phyloP scores from a whole-genome alignment of 164 flowering plant species.

The Saururus chinensis region DNA sequence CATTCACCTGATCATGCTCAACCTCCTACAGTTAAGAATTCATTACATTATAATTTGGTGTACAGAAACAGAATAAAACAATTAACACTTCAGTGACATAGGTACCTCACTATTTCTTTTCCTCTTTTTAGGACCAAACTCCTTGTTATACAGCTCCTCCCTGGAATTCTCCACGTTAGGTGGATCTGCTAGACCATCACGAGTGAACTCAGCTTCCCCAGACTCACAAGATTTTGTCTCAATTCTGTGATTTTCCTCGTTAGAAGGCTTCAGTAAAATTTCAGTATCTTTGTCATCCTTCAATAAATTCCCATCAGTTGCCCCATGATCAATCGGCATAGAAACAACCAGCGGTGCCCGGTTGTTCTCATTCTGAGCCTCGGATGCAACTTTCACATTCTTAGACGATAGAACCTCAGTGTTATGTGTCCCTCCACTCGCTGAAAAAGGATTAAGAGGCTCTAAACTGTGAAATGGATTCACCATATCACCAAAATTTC shows the following conservation, averaged over 20 bases:
- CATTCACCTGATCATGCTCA: conserved; percentile 34
- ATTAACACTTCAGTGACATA: not conserved
- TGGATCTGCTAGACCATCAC: conserved; percentile 41
- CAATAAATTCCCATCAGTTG: conserved; percentile 29
- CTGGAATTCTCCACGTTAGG: conserved; percentile 25
- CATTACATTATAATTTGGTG: not conserved
- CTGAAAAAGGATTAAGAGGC: conserved; percentile 30
- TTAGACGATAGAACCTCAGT: conserved; percentile 22
- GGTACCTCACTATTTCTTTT: conserved; percentile 60
- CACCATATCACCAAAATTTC: conserved; percentile 50
- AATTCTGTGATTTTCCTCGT: conserved; percentile 39
- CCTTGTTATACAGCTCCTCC: conserved; percentile 33
- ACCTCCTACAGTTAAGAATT: conserved; percentile 24
- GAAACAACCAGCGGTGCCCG: conserved; percentile 33
- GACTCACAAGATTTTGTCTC: conserved; percentile 44
- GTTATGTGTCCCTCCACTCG: conserved; percentile 27
- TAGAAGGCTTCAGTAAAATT: conserved; percentile 23
- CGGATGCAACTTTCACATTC: conserved; percentile 18
- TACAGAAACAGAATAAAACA: not conserved
- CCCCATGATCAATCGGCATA: conserved; percentile 23
- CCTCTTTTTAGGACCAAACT: conserved; percentile 54
- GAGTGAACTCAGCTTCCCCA: conserved; percentile 62
- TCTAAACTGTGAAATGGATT: conserved; percentile 39
- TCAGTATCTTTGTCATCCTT: conserved; percentile 36
- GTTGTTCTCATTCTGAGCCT: conserved; percentile 27